Conservation (phyloP, 2,329 filamentous ascomycete species). For the Exserohilum rostratum region DNA sequence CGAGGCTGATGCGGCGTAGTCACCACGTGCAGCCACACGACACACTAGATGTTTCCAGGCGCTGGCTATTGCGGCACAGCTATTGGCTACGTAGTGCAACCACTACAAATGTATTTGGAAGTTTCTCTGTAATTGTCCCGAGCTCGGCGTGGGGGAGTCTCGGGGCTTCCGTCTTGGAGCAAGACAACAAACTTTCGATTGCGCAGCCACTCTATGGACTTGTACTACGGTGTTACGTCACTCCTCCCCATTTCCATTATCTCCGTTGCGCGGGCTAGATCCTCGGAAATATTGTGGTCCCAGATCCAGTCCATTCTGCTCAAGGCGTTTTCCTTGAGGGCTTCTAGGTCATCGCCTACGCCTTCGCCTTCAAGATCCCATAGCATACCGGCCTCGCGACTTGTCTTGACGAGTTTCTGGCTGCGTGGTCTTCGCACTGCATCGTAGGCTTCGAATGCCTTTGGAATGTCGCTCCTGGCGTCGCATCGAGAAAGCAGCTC, state of each 20-base stretch:
- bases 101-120: background rate
- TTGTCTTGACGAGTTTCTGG: conserved; percentile 49
- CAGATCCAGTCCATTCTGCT: conserved; percentile 50
- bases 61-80: background rate
- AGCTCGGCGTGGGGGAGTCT: background rate
- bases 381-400: conserved; percentile 47
- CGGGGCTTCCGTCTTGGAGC: background rate
- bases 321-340: conserved; percentile 37
- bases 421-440: conserved; percentile 46
- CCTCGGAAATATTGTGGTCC: conserved; percentile 45
- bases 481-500: conserved; percentile 41
- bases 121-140: background rate
- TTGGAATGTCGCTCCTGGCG: conserved; percentile 24
- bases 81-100: background rate
- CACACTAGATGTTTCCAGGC: background rate
- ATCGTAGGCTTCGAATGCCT: conserved; percentile 50
- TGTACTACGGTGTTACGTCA: background rate
- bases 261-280: conserved; percentile 34
- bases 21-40: background rate
- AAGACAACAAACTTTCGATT: background rate
- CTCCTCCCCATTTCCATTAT: background rate
- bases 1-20: conserved; percentile 6
- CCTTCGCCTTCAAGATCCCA: conserved; percentile 48
- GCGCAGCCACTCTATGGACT: background rate
- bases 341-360: conserved; percentile 43